Percentiles rank a stretch among this genome's conserved stretches.
These are phyloP conservation scores for Paxillus involutus DNA, from an alignment of 768 basidiomycete species.

Conservation along the genomic window DNA sequence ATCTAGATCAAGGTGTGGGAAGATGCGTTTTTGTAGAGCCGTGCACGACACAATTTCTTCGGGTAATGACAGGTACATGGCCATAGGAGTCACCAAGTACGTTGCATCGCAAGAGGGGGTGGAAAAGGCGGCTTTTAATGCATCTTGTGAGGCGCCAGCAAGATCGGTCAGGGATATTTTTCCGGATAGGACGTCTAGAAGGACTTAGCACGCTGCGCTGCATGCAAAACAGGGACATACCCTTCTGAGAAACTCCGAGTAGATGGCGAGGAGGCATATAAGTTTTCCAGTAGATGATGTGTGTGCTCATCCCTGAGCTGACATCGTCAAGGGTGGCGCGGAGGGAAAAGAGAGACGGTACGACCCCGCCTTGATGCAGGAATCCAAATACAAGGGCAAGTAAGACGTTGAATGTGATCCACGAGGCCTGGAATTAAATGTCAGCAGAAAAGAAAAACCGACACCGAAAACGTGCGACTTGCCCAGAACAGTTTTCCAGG, in stretches of 20 bases:
- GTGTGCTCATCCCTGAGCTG: slow-evolving; percentile 1
- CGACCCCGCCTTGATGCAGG: slow-evolving; percentile 40
- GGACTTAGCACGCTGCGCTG: neutral
- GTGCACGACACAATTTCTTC: slow-evolving; percentile 21
- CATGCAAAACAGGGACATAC: slow-evolving; percentile 10
- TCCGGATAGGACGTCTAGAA: slow-evolving; percentile 24
- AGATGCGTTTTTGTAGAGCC: slow-evolving; percentile 23
- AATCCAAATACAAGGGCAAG: slow-evolving; percentile 36
- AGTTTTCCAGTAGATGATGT: slow-evolving; percentile 39
- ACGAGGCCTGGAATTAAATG: slow-evolving; percentile 23
- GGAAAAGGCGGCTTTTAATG: slow-evolving; percentile 17
- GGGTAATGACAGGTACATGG: slow-evolving; percentile 24
- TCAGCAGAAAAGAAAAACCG: neutral
- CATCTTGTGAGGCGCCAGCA: slow-evolving; percentile 22
- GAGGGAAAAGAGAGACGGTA: slow-evolving; percentile 37
- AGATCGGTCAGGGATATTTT: slow-evolving; percentile 29
- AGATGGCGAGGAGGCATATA: slow-evolving; percentile 40
- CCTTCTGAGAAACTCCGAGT: slow-evolving; percentile 25
- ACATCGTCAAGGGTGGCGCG: slow-evolving; percentile 21
- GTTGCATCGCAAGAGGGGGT: slow-evolving; percentile 4
- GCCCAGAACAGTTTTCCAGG: slow-evolving; percentile 34
- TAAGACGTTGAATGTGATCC: slow-evolving; percentile 28
- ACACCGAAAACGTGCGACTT: slow-evolving; percentile 4
- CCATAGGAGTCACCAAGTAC: slow-evolving; percentile 33
- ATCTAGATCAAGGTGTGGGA: slow-evolving; percentile 40